Percentiles rank a stretch among this genome's conserved stretches.
These are phyloP conservation scores for Brassica incana DNA, from an alignment of 345 rosid species.

Conservation along the genomic window DNA sequence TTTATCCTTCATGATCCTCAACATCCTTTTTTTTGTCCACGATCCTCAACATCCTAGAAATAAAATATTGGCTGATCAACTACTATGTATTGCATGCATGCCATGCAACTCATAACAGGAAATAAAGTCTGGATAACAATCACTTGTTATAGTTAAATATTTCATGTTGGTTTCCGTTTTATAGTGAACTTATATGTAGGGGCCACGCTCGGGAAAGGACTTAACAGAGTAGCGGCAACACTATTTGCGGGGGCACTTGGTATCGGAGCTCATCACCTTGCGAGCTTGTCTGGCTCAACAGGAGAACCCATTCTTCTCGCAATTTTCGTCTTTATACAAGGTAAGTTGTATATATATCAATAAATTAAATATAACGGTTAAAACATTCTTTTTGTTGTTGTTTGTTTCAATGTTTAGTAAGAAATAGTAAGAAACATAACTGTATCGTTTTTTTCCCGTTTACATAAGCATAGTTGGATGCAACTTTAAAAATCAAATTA, in stretches of 20 bases:
- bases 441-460: not conserved
- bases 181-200: slow-evolving; percentile 18
- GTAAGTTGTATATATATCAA: slow-evolving; percentile 26
- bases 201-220: slow-evolving; percentile 70
- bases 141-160: not conserved
- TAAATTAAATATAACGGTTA: not conserved
- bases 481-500: not conserved
- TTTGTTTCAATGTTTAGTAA: not conserved
- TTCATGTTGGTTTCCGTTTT: not conserved
- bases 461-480: not conserved
- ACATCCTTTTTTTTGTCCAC: not conserved
- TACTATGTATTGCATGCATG: slow-evolving; percentile 12
- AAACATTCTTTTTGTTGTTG: not conserved
- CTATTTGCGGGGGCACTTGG: slow-evolving; percentile 63
- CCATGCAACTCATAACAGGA: not conserved
- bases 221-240: slow-evolving; percentile 72
- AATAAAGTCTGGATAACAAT: not conserved
- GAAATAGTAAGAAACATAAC: not conserved
- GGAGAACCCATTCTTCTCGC: slow-evolving; percentile 69
- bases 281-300: slow-evolving; percentile 50
- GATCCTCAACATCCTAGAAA: slow-evolving; percentile 1
- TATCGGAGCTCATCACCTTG: slow-evolving; percentile 69
- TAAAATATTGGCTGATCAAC: not conserved
- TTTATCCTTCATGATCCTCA: not conserved
- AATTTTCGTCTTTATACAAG: slow-evolving; percentile 61